Base-by-base conservation (phyloP, 2,329 filamentous ascomycete species). In the Aschersonia sp. region DNA sequence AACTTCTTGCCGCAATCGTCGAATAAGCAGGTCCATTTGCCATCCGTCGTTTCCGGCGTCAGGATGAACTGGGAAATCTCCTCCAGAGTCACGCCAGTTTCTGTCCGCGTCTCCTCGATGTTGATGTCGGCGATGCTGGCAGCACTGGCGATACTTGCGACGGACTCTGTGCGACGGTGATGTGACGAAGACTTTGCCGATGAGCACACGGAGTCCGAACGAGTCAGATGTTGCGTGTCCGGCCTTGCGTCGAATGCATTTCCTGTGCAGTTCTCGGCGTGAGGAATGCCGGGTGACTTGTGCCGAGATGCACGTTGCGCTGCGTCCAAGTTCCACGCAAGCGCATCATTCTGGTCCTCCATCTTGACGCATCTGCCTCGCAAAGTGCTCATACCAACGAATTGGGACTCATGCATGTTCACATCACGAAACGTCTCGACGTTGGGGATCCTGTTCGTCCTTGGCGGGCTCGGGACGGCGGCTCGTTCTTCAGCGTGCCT, bases 1-100 rank as follows among this genome's bases (percentile, higher is more conserved):
- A 98, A 97, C 47, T 81, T 79, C 65, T 95, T 94, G 56, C 81
- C 78, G 65, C 92, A 98, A 31, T 81, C 81, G 7, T 87, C 73
- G 49, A 69, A 89, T n/a, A 78, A 66, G 60, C 85, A 92, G 6
- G 81, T 71, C 83, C 84, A 92, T 64, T 87, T 88, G 56, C 82
- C 81, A 55, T 88, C 84, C n/a, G 64, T 61, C 3, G 79, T 70
- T 56, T 87, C 83, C 0, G 85, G 85, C 1, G 83, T 83, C 45
- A 76, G 72, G 55, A 90, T 90, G 63, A 75, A 87, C 45, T 77
- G 75, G 5, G 81, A 75, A 55, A 90, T 89, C 55, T 97, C 87
- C 55, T 96, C 89, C 42, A 83, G 70, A 1, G 85, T 89, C 49
- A 97, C 83, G 30, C 90, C 90, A 1, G 90, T 96, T 54, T 88